Percentiles rank a stretch among this genome's conserved stretches.
These are phyloP conservation scores for Phytophthora pini DNA, from an alignment of 352 stramenopile species.

Conservation along the genomic window DNA sequence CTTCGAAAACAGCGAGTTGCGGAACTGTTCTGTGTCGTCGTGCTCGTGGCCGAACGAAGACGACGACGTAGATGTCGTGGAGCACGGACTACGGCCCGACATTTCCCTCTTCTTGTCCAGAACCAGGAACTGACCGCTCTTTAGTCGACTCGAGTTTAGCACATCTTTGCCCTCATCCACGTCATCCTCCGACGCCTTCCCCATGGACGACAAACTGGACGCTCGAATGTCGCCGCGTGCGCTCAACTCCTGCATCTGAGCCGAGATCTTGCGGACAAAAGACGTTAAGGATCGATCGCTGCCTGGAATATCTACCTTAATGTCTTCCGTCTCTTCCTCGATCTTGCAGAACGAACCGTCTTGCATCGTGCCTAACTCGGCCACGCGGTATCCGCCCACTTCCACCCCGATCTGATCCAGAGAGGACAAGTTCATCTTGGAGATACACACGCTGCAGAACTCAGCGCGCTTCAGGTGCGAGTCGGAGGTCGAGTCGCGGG, in stretches of 20 bases:
- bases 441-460: slow-evolving; percentile 22
- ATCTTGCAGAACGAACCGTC: not conserved
- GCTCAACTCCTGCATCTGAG: slow-evolving; percentile 20
- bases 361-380: not conserved
- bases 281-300: slow-evolving; percentile 23
- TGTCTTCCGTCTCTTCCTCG: slow-evolving; percentile 7
- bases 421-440: slow-evolving; percentile 10
- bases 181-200: slow-evolving; percentile 8
- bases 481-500: slow-evolving; percentile 8
- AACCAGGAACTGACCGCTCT: slow-evolving; percentile 1
- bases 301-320: slow-evolving; percentile 11
- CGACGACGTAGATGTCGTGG: slow-evolving; percentile 15
- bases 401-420: slow-evolving; percentile 8
- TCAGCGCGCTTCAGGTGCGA: slow-evolving; percentile 14
- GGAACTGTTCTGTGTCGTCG: slow-evolving; percentile 12
- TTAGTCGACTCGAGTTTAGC: slow-evolving; percentile 11
- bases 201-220: slow-evolving; percentile 22
- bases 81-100: slow-evolving; percentile 19
- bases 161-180: slow-evolving; percentile 16
- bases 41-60: slow-evolving; percentile 11
- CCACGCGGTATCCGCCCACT: not conserved
- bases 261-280: slow-evolving; percentile 20
- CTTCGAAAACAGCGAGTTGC: slow-evolving; percentile 21
- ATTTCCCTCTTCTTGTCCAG: slow-evolving; percentile 3
- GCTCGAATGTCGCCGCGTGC: slow-evolving; percentile 10